Conservation (phyloP, 2,329 filamentous ascomycete genomes). For the Aspergillus fischeri region DNA sequence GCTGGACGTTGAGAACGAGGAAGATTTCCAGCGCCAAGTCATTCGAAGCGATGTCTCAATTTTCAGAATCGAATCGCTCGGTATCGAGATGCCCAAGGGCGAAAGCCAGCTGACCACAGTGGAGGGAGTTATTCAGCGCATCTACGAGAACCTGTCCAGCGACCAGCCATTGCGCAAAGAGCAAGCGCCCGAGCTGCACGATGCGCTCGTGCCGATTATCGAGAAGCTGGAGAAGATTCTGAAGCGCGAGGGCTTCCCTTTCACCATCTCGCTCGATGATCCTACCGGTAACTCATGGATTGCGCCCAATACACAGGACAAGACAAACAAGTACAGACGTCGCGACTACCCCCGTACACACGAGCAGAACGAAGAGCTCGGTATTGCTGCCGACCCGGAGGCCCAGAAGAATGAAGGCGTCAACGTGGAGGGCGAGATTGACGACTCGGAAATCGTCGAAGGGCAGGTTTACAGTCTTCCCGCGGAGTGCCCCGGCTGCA, state of each 20-base stretch:
- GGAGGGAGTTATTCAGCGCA: conserved; percentile 75
- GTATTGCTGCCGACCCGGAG: conserved; percentile 56
- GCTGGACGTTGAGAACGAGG: conserved; percentile 66
- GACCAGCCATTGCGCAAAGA: conserved; percentile 80
- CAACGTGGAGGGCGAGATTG: conserved; percentile 51
- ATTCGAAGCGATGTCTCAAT: conserved; percentile 86
- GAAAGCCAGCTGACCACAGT: conserved; percentile 90
- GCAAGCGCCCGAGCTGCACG: conserved; percentile 70
- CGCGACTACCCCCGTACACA: conserved; percentile 76
- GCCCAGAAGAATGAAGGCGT: conserved; percentile 28
- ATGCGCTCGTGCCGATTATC: conserved; percentile 74
- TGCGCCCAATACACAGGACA: conserved; percentile 69
- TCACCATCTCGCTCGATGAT: conserved; percentile 84
- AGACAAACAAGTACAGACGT: conserved; percentile 85
- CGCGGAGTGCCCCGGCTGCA: conserved; percentile 85
- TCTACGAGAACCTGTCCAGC: conserved; percentile 74
- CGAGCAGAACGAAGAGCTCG: conserved; percentile 82
- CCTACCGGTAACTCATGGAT: conserved; percentile 96
- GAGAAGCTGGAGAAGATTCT: conserved; percentile 72
- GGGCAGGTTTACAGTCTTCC: conserved; percentile 93
- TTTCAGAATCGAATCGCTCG: conserved; percentile 84
- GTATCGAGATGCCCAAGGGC: conserved; percentile 87
- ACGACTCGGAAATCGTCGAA: conserved; percentile 79
- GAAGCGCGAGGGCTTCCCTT: conserved; percentile 73
- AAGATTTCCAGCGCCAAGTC: conserved; percentile 79